Evolutionary conservation across 2,329 filamentous ascomycete species (phyloP).

Genomic region (Nemania sp.): DNA sequence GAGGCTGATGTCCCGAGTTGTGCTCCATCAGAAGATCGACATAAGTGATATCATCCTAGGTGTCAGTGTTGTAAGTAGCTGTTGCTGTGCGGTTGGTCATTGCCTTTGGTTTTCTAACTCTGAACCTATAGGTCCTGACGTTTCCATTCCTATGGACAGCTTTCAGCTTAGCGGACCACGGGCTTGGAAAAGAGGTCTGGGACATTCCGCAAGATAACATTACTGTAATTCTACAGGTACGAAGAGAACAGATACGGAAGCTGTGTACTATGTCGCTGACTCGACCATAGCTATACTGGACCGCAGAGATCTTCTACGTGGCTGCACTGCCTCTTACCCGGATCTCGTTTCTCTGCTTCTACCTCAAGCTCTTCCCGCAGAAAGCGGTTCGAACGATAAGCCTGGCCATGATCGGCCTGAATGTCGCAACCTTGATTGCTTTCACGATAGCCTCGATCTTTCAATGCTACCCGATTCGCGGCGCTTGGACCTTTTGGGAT

Average conservation of each 20-base stretch:
- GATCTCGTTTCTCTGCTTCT: slow-evolving; percentile 44
- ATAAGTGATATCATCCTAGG: slow-evolving; percentile 14
- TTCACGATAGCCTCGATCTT: slow-evolving; percentile 37
- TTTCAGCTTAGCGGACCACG: slow-evolving; percentile 1
- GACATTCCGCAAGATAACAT: slow-evolving; percentile 22
- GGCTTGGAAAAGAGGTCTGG: slow-evolving; percentile 21
- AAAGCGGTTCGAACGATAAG: slow-evolving; percentile 31
- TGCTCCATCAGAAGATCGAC: slow-evolving; percentile 12
- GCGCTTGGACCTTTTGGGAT: slow-evolving; percentile 41
- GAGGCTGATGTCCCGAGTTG: slow-evolving; percentile 12
- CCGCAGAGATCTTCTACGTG: slow-evolving; percentile 21
- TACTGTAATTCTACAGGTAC: slow-evolving; percentile 20
- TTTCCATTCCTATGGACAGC: slow-evolving; percentile 16
- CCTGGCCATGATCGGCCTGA: slow-evolving; percentile 37
- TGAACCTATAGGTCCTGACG: slow-evolving; percentile 6
- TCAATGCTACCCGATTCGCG: slow-evolving; percentile 38
- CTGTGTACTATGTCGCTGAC: neutral
- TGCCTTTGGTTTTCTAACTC: neutral
- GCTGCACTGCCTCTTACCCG: slow-evolving; percentile 39
- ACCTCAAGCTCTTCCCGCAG: slow-evolving; percentile 42
- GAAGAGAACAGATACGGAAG: neutral
- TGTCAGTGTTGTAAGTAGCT: slow-evolving; percentile 12
- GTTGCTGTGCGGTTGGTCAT: neutral
- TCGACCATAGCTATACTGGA: slow-evolving; percentile 16
- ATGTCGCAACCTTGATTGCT: slow-evolving; percentile 32